Percentiles rank a stretch among this genome's conserved stretches.
These are phyloP conservation scores for Cantharellus cinnabarinus DNA, from an alignment of 768 basidiomycete species.

Conservation along the genomic window DNA sequence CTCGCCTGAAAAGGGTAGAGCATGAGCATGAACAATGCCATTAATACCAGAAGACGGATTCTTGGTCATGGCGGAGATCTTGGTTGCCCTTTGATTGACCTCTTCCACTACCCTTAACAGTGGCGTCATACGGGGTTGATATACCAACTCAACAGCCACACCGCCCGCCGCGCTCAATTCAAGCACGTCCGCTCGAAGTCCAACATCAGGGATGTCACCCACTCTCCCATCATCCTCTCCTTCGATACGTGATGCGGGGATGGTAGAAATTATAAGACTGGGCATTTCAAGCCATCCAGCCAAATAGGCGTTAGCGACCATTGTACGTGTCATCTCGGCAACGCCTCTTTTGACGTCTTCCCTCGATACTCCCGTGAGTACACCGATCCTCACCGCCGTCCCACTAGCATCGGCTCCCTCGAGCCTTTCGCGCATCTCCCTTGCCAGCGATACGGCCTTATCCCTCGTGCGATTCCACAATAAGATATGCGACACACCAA, in stretches of 20 bases:
- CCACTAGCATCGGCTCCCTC: not conserved
- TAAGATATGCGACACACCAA: not conserved
- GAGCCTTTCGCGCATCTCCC: not conserved
- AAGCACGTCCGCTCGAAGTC: not conserved
- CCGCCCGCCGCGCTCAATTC: not conserved
- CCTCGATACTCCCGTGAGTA: not conserved
- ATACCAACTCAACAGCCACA: not conserved
- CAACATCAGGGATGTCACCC: not conserved
- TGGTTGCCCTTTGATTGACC: not conserved
- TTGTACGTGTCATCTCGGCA: not conserved
- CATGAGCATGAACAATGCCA: not conserved
- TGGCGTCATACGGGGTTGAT: not conserved
- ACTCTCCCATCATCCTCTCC: not conserved
- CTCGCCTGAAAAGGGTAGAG: not conserved
- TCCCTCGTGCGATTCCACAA: not conserved
- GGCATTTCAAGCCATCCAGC: not conserved
- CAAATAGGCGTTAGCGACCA: not conserved
- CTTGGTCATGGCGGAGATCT: not conserved
- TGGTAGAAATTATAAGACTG: too few species aligned
- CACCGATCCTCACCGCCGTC: not conserved
- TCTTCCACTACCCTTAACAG: not conserved
- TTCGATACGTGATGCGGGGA: not conserved
- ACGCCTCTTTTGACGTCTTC: not conserved
- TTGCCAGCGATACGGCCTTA: not conserved
- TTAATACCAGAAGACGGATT: not conserved